Base-by-base conservation (phyloP, 2,329 filamentous ascomycete species). In the Fusarium staphyleae region DNA sequence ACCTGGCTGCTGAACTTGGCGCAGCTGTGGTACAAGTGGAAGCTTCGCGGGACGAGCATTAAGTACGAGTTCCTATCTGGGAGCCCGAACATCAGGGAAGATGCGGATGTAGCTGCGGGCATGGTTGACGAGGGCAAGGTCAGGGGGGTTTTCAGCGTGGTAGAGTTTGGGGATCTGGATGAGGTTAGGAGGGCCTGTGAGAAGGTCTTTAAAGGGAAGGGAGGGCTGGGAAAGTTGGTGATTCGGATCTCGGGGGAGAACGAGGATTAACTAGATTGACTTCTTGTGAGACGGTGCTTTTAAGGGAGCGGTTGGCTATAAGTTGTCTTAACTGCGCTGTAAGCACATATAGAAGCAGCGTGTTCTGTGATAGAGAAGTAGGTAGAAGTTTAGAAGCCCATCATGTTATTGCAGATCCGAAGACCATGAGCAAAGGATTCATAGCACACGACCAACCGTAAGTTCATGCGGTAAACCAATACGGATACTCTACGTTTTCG, bases 41-140 rank as follows among this genome's bases (percentile, higher is more conserved):
- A 74, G 65, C 61, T 80, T 3, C 61, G 73, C 11, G 77, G 80
- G 3, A 81, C 79, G 9, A 68, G 68, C 3, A 74, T 81, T 35
- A 69, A 72, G 57, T 74, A 79, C 39, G 72, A 73, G 10, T 75
- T 80, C 29, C 62, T 81, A 24, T 81, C 80, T 4, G 78, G 77
- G 0, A 66, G 80, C 15, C 68, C 72, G 0, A 71, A 74, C 2
- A 65, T 65, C 13, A 63, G 74, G 3, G 74, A 75, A 60, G 78
- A 80, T 29, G 48, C 81, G 45, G 77, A 81, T 54, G 66, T 57
- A 46, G 68, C 73, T 1, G 74, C 73, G 0, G 74, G 75, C 46
- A 64, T 75, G 18, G 61, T 81, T 35, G 78, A 77, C 0, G 65
- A 63, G 10, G 75, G 75, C 0, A 77, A 77, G 57, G 64, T 82